Base-by-base conservation (phyloP, 257 asterid species). In the Scutellaria galericulata region DNA sequence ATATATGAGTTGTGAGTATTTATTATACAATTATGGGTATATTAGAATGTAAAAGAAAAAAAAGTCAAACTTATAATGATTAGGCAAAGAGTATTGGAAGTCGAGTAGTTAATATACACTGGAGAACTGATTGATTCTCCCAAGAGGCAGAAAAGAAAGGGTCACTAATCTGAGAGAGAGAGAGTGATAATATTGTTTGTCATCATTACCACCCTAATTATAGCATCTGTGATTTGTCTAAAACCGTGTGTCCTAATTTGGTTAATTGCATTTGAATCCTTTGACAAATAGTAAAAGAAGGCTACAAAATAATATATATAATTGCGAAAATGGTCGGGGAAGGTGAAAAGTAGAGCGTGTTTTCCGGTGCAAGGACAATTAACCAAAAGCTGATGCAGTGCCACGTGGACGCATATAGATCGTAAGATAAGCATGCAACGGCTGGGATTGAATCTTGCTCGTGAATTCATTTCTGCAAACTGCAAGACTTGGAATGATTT, bases 321-420 rank as follows among this genome's bases (percentile, higher is more conserved):
- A 68, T 69, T 70, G 71, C 57, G 60, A 74, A 72, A 76, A 2
- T 24, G 2, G 27, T 24, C 31, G 39, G n/a, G 72, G 31, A n/a
- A 54, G 53, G 14, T 15, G 20, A 75, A 74, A 81, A 68, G 72
- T 56, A 81, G 86, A 82, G 83, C 96, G 94, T 80, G 94, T 88
- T 87, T 92, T 88, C 89, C 92, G 96, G 95, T 85, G 86, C 82
- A 78, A 84, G 93, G 88, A 85, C 87, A 87, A 80, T 69, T 75
- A 83, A 77, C 83, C 78, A 83, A 85, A 81, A 81, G 90, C 88
- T 82, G 94, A 63, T 58, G 63, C 76, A 0, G 0, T 4, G 61
- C 82, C 87, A 88, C 96, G 91, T 92, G 92, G 87, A 9, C 0
- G 0, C 3, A 9, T 4, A 0, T 0, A 0, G 0, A 0, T 71